Conservation (phyloP, 345 rosid genomes). For the Nephelium lappaceum region DNA sequence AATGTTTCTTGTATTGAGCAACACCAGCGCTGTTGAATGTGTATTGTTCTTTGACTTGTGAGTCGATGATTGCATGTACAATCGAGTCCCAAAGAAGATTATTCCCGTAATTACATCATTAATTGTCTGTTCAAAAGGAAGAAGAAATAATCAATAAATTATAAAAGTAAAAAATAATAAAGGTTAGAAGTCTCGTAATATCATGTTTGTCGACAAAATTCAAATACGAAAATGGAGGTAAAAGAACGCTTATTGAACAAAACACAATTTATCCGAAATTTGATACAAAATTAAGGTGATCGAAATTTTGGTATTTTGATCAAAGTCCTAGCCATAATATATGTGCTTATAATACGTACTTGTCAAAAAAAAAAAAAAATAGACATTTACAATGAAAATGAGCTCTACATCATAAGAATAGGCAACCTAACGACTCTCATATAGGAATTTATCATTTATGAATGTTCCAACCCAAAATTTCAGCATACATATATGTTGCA, state of each 20-base stretch:
- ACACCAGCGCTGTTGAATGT: conserved; percentile 46
- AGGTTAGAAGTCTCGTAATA: not conserved
- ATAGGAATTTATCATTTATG: too few relatives aligned
- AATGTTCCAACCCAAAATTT: too few relatives aligned
- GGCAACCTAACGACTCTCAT: too few relatives aligned
- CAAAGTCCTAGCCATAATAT: too few relatives aligned
- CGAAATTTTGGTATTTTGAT: too few relatives aligned
- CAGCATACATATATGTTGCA: not conserved
- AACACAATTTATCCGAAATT: conserved; percentile 6
- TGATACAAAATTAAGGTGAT: not conserved
- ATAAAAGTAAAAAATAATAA: not conserved
- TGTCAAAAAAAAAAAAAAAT: too few relatives aligned
- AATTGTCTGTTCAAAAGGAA: conserved; percentile 37
- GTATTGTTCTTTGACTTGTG: conserved; percentile 13
- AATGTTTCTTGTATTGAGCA: conserved; percentile 49
- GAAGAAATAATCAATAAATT: not conserved
- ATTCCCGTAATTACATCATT: conserved; percentile 55
- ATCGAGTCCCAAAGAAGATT: conserved; percentile 47
- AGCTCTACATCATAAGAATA: too few relatives aligned
- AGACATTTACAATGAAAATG: too few relatives aligned
- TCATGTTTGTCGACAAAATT: not conserved
- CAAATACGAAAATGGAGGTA: not conserved
- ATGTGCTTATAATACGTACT: too few relatives aligned
- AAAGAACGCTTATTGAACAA: not conserved
- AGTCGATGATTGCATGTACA: conserved; percentile 42